A percentile compares a stretch with the other conserved stretches of the same genome.
Conservation (phyloP, 2,329 filamentous ascomycete species). For the Cladosporium sp. region DNA sequence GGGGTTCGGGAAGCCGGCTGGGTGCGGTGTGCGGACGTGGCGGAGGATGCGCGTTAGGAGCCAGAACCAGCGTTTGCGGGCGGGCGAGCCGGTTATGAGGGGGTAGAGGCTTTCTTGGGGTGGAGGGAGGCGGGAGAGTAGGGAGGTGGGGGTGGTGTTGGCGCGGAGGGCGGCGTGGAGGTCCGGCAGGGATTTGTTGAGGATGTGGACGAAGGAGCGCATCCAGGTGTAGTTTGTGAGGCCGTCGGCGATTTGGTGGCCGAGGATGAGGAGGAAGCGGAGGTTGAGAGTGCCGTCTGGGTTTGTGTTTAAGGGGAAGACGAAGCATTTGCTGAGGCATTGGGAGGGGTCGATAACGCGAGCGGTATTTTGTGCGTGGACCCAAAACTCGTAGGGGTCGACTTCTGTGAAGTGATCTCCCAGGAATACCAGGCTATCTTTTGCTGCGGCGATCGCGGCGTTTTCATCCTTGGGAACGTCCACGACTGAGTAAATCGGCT, state of each 20-base stretch:
- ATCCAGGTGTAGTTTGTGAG: constrained; percentile 39
- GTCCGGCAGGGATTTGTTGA: constrained; percentile 26
- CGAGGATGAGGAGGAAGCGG: constrained; percentile 35
- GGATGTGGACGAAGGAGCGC: constrained; percentile 33
- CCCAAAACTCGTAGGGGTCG: constrained; percentile 33
- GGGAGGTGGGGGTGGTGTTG: constrained; percentile 15
- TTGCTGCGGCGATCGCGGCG: constrained; percentile 29
- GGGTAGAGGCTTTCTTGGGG: constrained; percentile 45
- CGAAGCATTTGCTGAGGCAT: constrained; percentile 35
- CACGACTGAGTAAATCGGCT: constrained; percentile 31
- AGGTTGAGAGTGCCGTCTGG: constrained; percentile 27
- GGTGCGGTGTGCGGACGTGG: constrained; percentile 35
- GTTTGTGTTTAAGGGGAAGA: constrained; percentile 29
- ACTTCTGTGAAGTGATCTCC: constrained; percentile 32
- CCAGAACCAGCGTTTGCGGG: constrained; percentile 44
- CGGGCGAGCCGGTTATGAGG: constrained; percentile 30
- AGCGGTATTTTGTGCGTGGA: constrained; percentile 36
- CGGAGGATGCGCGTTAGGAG: constrained; percentile 39
- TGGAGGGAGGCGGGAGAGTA: constrained; percentile 32
- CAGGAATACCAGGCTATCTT: constrained; percentile 32
- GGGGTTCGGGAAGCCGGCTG: constrained; percentile 38
- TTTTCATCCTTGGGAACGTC: constrained; percentile 24
- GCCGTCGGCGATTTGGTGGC: constrained; percentile 42
- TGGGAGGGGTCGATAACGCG: constrained; percentile 34
- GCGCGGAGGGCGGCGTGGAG: constrained; percentile 21